Evolutionary conservation across 768 basidiomycete species (phyloP).

Genomic region (Strobilomyces dryophilus): DNA sequence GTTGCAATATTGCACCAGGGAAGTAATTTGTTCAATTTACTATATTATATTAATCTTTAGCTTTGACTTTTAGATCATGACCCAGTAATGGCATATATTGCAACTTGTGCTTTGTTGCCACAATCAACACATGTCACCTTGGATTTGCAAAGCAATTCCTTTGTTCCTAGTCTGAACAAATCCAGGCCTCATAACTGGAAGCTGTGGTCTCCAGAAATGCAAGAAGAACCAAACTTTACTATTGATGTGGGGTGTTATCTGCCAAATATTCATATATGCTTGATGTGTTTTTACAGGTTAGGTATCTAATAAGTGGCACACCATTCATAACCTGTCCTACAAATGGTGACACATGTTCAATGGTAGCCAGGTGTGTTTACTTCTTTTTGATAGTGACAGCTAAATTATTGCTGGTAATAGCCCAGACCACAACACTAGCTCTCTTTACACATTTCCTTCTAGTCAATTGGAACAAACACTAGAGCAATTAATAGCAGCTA

Average conservation of each 20-base stretch:
- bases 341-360: too few relatives aligned
- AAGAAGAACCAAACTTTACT: background rate
- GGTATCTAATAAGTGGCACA: too few relatives aligned
- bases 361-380: too few relatives aligned
- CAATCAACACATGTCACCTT: background rate
- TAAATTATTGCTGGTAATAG: background rate
- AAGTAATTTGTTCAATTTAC: too few relatives aligned
- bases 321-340: too few relatives aligned
- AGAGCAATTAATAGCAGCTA: background rate
- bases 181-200: conserved; percentile 1
- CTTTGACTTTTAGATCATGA: background rate
- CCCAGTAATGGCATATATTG: conserved; percentile 1
- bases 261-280: too few relatives aligned
- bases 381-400: too few relatives aligned
- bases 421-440: background rate
- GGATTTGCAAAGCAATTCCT: background rate
- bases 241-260: background rate
- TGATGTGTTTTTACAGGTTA: too few relatives aligned
- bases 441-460: conserved; percentile 1
- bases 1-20: background rate
- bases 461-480: conserved; percentile 1
- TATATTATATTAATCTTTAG: too few relatives aligned
- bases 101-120: conserved; percentile 6
- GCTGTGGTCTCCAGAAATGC: conserved; percentile 1
- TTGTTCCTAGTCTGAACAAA: background rate